A percentile compares a stretch with the other conserved stretches of the same genome.
Conservation (phyloP, 2,329 filamentous ascomycete genomes). For the Phialophora verrucosa region DNA sequence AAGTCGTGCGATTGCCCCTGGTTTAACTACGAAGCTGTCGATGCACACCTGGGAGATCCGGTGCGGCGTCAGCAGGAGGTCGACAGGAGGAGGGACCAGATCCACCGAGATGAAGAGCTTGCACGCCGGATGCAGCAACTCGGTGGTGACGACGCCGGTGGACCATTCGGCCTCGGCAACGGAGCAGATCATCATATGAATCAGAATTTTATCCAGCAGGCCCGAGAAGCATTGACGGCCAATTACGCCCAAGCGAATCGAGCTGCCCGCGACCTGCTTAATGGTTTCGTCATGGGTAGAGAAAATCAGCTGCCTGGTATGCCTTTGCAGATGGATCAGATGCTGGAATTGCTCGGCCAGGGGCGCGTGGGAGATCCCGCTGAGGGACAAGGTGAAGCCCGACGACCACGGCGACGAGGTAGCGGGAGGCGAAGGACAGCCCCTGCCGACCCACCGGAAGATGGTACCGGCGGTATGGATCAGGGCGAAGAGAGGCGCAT, state of each 20-base stretch:
- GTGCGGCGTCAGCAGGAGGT: slow-evolving; percentile 56
- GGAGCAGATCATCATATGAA: slow-evolving; percentile 60
- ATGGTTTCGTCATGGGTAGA: slow-evolving; percentile 35
- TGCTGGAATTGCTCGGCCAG: slow-evolving; percentile 24
- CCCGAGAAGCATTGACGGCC: slow-evolving; percentile 44
- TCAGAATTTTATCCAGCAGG: slow-evolving; percentile 59
- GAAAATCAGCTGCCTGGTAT: slow-evolving; percentile 36
- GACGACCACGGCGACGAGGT: slow-evolving; percentile 19
- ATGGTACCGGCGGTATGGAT: slow-evolving; percentile 56
- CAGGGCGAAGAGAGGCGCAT: slow-evolving; percentile 41
- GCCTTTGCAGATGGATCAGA: slow-evolving; percentile 29
- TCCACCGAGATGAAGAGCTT: slow-evolving; percentile 57
- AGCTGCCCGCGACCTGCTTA: slow-evolving; percentile 42
- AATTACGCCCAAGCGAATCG: slow-evolving; percentile 43
- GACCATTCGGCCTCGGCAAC: slow-evolving; percentile 28
- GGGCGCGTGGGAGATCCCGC: slow-evolving; percentile 20
- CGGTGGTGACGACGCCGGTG: slow-evolving; percentile 34
- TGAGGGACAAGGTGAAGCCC: slow-evolving; percentile 12
- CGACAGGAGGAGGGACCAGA: slow-evolving; percentile 55
- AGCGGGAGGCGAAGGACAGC: slow-evolving; percentile 43
- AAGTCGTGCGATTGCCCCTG: slow-evolving; percentile 81
- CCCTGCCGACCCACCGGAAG: slow-evolving; percentile 44
- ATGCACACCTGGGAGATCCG: slow-evolving; percentile 55
- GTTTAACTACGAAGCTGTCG: slow-evolving; percentile 69
- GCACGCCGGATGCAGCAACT: slow-evolving; percentile 59